Conservation (phyloP, 1,139 yeast species). For the Lodderomyces oxycetoniae region DNA sequence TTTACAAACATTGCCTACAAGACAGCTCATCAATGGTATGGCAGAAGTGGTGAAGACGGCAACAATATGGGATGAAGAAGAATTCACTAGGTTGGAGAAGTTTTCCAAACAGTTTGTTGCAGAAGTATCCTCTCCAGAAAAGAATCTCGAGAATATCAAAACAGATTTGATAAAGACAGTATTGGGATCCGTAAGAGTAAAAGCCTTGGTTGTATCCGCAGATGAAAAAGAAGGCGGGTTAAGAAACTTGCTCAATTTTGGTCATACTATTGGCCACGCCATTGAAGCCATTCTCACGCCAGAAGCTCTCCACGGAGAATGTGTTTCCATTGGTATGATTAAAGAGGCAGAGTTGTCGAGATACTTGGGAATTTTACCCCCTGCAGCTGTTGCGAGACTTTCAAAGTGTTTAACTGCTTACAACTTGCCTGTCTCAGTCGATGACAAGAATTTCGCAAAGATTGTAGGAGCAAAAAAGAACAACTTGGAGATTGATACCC, state of each 20-base stretch:
- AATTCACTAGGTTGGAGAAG: slow-evolving; percentile 77
- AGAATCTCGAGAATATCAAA: slow-evolving; percentile 62
- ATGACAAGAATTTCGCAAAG: slow-evolving; percentile 62
- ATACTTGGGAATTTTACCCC: slow-evolving; percentile 80
- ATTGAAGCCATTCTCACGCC: slow-evolving; percentile 96
- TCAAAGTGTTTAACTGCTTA: slow-evolving; percentile 79
- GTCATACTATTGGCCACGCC: slow-evolving; percentile 98
- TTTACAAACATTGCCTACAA: slow-evolving; percentile 79
- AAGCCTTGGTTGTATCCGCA: slow-evolving; percentile 87
- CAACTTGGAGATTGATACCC: slow-evolving; percentile 64
- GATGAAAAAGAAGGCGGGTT: slow-evolving; percentile 97
- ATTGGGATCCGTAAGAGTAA: slow-evolving; percentile 79
- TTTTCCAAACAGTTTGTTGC: slow-evolving; percentile 65
- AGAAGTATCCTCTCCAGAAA: slow-evolving; percentile 43
- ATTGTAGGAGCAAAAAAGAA: slow-evolving; percentile 60
- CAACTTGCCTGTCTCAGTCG: slow-evolving; percentile 74
- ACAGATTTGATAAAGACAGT: slow-evolving; percentile 78
- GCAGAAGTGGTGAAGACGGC: slow-evolving; percentile 98
- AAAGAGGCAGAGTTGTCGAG: slow-evolving; percentile 93
- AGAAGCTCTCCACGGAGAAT: slow-evolving; percentile 94
- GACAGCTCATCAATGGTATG: slow-evolving; percentile 97
- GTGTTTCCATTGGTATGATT: slow-evolving; percentile 93
- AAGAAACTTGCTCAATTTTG: slow-evolving; percentile 88
- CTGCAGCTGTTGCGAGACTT: slow-evolving; percentile 91
- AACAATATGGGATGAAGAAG: slow-evolving; percentile 92